Base-by-base conservation (phyloP, 192 early-diverging fungal species). In the Podila verticillata region DNA sequence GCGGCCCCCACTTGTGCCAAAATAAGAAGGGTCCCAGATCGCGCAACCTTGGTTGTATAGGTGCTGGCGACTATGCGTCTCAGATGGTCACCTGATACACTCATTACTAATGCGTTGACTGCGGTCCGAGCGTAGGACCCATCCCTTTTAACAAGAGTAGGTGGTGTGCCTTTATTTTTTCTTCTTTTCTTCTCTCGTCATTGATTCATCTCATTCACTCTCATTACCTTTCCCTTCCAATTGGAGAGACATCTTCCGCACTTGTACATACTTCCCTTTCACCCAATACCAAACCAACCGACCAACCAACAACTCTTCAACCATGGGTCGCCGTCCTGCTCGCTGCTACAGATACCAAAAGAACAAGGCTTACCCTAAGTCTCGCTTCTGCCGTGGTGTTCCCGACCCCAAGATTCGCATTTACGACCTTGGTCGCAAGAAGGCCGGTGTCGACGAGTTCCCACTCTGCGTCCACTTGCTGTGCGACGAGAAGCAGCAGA, bases 331-430 rank as follows among this genome's bases (percentile, higher is more conserved):
- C 79, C 96, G 97, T 95, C 97, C 97, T 84, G 95, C 97, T 89
- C 92, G 95, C 70, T 98, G 97, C 89, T 99, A 97, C 89, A 91
- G 97, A 83, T 99, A 99, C 91, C 96, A 95, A 88, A 99, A 98
- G 91, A 98, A 98, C 95, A 99, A 98, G 93, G 97, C 96, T 75
- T 98, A 98, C 88, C 98, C 98, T 75, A 99, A 97, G 91, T 97
- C 94, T 70, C 93, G 95, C 67, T 98, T 94, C 93, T 95, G 91
- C 89, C 97, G 96, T 93, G 98, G 96, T 96, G 97, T 99, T 78
- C 97, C 97, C 56, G 97, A 99, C 90, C 89, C 96, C 82, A 99
- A 99, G 93, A 95, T 99, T 84, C 88, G 96, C 74, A 97, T 99
- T 87, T 99, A 92, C 88, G 97, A 99, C 84, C 83, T 99, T 51